Conservation (phyloP, 2,329 filamentous ascomycete genomes). For the Diaporthe humulicola region DNA sequence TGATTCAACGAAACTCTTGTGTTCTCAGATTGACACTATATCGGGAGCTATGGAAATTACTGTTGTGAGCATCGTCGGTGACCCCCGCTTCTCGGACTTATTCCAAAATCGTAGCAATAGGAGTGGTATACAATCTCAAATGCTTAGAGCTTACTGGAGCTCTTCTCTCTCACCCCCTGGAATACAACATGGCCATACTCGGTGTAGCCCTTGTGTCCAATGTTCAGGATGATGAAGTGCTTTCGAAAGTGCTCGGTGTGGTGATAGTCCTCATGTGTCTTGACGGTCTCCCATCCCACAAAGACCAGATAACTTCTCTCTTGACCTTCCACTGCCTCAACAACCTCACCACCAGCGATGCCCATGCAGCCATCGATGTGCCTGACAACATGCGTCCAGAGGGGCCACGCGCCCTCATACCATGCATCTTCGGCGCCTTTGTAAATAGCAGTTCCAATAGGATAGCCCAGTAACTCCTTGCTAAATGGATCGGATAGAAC, state of each 20-base stretch:
- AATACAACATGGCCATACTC: conserved; percentile 53
- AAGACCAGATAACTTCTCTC: conserved; percentile 49
- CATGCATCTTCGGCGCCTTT: conserved; percentile 42
- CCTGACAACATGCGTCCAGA: conserved; percentile 44
- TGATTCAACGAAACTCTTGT: no score
- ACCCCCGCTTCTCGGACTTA: neutral
- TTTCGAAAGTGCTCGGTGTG: conserved; percentile 49
- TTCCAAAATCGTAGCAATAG: neutral
- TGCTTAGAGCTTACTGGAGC: conserved; percentile 20
- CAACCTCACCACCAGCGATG: conserved; percentile 49
- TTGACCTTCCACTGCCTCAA: conserved; percentile 48
- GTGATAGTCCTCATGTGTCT: conserved; percentile 51
- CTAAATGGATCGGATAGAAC: conserved; percentile 43
- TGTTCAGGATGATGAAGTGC: conserved; percentile 46
- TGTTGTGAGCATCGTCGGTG: no score
- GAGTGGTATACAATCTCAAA: neutral
- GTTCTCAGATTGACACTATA: no score
- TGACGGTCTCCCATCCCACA: conserved; percentile 51
- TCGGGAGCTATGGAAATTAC: no score
- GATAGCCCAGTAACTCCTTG: conserved; percentile 41
- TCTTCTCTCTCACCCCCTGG: conserved; percentile 19
- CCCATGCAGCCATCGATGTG: conserved; percentile 49
- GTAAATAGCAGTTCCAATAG: conserved; percentile 51
- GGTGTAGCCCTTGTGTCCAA: conserved; percentile 47
- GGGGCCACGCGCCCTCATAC: conserved; percentile 43